Base-by-base conservation (phyloP, 176 grass and related monocot genomes). In the Musa itinerans region DNA sequence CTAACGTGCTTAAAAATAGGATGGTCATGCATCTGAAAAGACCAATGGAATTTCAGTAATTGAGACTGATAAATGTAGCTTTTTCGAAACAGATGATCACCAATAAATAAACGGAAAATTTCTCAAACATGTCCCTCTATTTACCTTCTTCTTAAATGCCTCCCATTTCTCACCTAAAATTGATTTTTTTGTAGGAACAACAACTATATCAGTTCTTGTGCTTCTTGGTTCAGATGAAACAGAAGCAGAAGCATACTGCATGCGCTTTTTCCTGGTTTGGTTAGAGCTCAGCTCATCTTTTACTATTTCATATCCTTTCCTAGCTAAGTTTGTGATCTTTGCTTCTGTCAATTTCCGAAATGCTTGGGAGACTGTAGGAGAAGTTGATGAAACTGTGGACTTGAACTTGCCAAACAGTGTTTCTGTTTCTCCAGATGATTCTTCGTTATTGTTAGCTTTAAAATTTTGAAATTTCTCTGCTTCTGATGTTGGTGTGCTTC, bases 91-190 rank as follows among this genome's bases (percentile, higher is more conserved):
- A 19, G 21, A 34, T 43, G 65, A 25, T 43, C 11, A 15, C 26
- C 15, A 8, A 15, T 8, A 68, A 29, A 43, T 72, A 11, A 72
- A n/a, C 20, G 11, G 69, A 7, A 71, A 13, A 27, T 0, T 67
- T 74, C 22, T 65, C 52, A 49, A 24, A 65, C 81, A 74, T 57
- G 43, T 14, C 29, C 5, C 11, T 74, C 34, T 77, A 11, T 53
- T 56, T 93, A 97, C 94, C 94, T 97, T 93, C 65, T 89, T 88
- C 83, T 93, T 97, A 9, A 97, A 54, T 64, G 86, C 68, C 81
- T 97, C 90, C 94, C 94, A 93, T 80, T 91, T 97, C 79, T 93
- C 84, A 84, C 90, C 86, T 72, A 97, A 78, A 26, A 85, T 52
- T 7, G 94, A 91, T 75, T 81, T 93, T 72, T 97, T 97, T 61